Conservation (phyloP, 148 eudicot genomes). For the Selenicereus undatus region DNA sequence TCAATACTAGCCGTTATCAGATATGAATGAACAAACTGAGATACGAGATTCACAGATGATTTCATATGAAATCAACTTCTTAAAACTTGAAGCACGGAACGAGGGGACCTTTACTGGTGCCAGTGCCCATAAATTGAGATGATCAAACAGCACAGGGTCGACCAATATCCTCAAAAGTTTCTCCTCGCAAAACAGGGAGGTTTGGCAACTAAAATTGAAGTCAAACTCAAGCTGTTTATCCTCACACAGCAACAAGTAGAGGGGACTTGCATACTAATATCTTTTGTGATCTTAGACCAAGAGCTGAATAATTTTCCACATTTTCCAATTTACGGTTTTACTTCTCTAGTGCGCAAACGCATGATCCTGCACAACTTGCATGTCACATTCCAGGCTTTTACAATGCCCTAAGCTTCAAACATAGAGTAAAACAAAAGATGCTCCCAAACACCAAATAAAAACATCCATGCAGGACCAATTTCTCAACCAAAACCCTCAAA, state of each 20-base stretch:
- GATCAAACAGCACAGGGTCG: no score
- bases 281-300: not conserved
- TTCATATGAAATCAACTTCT: no score
- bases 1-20: no score
- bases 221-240: no score
- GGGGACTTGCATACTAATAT: not conserved
- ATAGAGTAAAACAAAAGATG: not conserved
- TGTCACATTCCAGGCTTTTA: not conserved
- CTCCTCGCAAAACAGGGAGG: no score
- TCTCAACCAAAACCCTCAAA: not conserved
- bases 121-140: no score
- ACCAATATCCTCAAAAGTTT: no score
- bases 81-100: no score
- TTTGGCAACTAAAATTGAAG: no score
- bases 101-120: no score
- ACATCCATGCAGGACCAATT: not conserved
- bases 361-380: not conserved
- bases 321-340: not conserved
- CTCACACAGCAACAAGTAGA: not conserved
- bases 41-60: no score
- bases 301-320: not conserved
- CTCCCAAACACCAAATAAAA: not conserved
- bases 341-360: not conserved
- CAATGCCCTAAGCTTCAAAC: not conserved
- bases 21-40: no score